These are phyloP conservation scores for Starmerella sp. DNA, from an alignment of 805 yeast species.

Conservation along the genomic window DNA sequence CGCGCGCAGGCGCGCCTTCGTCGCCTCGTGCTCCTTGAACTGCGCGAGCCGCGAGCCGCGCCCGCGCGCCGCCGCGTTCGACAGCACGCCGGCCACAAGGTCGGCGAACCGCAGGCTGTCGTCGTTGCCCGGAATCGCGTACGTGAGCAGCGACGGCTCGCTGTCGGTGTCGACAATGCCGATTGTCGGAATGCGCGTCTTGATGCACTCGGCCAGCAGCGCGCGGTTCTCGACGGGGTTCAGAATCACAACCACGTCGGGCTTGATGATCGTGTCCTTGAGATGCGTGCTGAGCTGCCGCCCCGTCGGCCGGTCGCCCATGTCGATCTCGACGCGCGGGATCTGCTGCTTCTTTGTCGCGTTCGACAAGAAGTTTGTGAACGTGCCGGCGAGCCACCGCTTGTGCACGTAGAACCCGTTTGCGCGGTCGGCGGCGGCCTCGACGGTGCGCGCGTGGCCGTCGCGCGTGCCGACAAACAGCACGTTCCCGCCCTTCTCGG, in stretches of 20 bases:
- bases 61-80: conserved; percentile 78
- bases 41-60: conserved; percentile 42
- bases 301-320: conserved; percentile 55
- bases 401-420: conserved; percentile 71
- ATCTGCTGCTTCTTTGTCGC: conserved; percentile 39
- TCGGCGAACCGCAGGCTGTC: conserved; percentile 76
- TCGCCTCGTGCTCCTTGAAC: conserved; percentile 28
- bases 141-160: conserved; percentile 80
- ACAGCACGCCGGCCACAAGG: conserved; percentile 68
- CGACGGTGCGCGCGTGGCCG: conserved; percentile 64
- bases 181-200: conserved; percentile 77
- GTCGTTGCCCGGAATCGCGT: conserved; percentile 94
- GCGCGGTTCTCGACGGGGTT: conserved; percentile 81
- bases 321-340: conserved; percentile 57
- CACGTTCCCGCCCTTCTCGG: conserved; percentile 73
- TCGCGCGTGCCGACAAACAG: conserved; percentile 75
- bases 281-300: conserved; percentile 44
- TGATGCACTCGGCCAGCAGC: conserved; percentile 69
- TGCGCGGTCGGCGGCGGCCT: conserved; percentile 65
- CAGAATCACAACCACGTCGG: conserved; percentile 76
- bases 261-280: conserved; percentile 48
- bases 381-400: conserved; percentile 91
- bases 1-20: conserved; percentile 15
- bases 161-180: conserved; percentile 90
- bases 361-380: conserved; percentile 71